Evolutionary conservation across 148 eudicot species (phyloP).

Genomic region (Chenopodium suecicum): DNA sequence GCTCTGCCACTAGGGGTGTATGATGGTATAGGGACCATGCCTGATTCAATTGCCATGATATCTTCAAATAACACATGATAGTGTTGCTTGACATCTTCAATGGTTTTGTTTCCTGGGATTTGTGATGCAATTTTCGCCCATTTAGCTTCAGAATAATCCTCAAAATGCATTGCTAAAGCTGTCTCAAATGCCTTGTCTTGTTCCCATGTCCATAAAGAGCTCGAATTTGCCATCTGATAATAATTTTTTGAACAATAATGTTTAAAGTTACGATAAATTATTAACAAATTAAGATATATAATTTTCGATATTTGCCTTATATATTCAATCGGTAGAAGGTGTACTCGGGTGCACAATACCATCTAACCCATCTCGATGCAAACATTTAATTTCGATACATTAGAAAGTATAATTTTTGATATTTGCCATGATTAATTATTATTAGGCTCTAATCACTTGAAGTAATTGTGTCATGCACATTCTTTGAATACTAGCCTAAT

Average conservation of each 20-base stretch:
- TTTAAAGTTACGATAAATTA: no score
- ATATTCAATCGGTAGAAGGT: no score
- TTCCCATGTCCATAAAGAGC: slow-evolving; percentile 42
- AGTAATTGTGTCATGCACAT: no score
- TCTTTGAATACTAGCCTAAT: no score
- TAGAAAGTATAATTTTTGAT: no score
- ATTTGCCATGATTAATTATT: no score
- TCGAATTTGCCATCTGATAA: background rate
- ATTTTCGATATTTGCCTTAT: no score
- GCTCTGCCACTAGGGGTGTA: background rate
- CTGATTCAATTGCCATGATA: slow-evolving; percentile 39
- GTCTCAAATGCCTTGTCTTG: slow-evolving; percentile 53
- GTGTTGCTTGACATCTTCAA: slow-evolving; percentile 37
- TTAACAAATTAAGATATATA: no score
- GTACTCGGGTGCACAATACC: no score
- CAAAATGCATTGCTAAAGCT: slow-evolving; percentile 36
- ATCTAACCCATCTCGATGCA: no score
- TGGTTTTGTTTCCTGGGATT: slow-evolving; percentile 45
- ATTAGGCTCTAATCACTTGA: no score
- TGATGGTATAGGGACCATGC: slow-evolving; percentile 33
- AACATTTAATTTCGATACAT: no score
- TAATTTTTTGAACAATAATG: background rate
- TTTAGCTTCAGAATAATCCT: slow-evolving; percentile 19
- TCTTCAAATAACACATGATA: slow-evolving; percentile 35
- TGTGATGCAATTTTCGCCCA: slow-evolving; percentile 43